A percentile compares a stretch with the other conserved stretches of the same genome.
Conservation (phyloP, 2,329 filamentous ascomycete genomes). For the Fusarium equiseti region DNA sequence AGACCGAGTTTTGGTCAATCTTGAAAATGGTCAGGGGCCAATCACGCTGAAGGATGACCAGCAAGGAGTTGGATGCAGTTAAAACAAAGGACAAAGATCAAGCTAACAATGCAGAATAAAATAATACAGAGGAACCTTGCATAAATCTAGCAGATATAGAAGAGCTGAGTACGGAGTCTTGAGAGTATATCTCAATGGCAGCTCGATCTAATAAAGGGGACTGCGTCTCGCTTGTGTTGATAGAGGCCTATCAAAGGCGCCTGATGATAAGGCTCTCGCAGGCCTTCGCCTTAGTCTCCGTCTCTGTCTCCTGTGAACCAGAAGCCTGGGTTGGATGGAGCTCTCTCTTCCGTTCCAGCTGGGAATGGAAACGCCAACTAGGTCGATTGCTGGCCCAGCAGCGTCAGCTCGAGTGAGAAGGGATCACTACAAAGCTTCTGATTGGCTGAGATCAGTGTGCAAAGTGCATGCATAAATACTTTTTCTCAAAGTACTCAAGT, state of each 20-base stretch:
- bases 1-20: slow-evolving; percentile 18
- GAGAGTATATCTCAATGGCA: not conserved
- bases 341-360: slow-evolving; percentile 3
- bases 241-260: slow-evolving; percentile 2
- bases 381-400: slow-evolving; percentile 32
- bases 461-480: slow-evolving; percentile 49
- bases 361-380: slow-evolving; percentile 14
- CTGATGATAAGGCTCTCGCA: not conserved
- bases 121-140: not conserved
- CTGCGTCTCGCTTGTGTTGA: slow-evolving; percentile 13
- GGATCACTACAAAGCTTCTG: slow-evolving; percentile 5
- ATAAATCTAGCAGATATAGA: not conserved
- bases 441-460: slow-evolving; percentile 21
- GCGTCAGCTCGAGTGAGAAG: slow-evolving; percentile 29
- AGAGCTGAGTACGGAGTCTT: not conserved
- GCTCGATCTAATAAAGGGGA: slow-evolving; percentile 3
- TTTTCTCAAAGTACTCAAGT: slow-evolving; percentile 25
- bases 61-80: slow-evolving; percentile 14
- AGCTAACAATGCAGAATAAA: not conserved
- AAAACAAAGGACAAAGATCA: slow-evolving; percentile 6
- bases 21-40: slow-evolving; percentile 3
- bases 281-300: not conserved
- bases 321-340: slow-evolving; percentile 3
- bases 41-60: slow-evolving; percentile 19
- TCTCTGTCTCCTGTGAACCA: not conserved